Conservation (phyloP, 2,329 filamentous ascomycete species). For the Botryotinia calthae region DNA sequence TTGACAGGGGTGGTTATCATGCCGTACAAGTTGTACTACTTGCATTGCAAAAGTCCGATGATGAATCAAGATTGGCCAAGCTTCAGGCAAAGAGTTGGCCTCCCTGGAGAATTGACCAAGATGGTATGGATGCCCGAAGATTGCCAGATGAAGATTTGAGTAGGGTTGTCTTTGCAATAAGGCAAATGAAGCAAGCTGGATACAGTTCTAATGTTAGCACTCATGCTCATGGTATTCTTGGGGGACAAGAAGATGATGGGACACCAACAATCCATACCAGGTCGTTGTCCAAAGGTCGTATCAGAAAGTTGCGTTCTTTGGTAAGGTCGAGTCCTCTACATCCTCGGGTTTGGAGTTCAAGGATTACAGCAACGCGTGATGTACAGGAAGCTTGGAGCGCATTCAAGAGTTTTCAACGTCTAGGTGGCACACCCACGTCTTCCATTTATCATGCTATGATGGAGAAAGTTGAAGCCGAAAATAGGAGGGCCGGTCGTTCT, state of each 20-base stretch:
- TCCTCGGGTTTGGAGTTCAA: conserved; percentile 51
- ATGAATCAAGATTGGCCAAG: conserved; percentile 49
- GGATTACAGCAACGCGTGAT: conserved; percentile 58
- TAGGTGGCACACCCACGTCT: conserved; percentile 40
- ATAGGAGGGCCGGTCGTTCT: conserved; percentile 32
- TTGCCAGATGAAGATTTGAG: conserved; percentile 53
- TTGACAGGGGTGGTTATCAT: conserved; percentile 51
- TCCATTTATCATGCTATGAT: conserved; percentile 60
- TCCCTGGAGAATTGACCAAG: conserved; percentile 55
- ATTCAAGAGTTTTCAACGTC: conserved; percentile 39
- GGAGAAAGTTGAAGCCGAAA: conserved; percentile 49
- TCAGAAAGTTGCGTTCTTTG: conserved; percentile 16
- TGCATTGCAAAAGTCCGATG: conserved; percentile 51
- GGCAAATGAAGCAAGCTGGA: conserved; percentile 56
- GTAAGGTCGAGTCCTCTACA: conserved; percentile 4
- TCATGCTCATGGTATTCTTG: conserved; percentile 50
- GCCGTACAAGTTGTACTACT: conserved; percentile 54
- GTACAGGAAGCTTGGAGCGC: conserved; percentile 58
- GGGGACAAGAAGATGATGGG: conserved; percentile 50
- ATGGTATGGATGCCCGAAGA: conserved; percentile 58
- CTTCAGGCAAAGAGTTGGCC: conserved; percentile 57
- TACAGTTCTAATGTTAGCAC: conserved; percentile 49
- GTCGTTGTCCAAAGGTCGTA: conserved; percentile 33
- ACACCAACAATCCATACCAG: conserved; percentile 58
- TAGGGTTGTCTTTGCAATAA: conserved; percentile 51